These are phyloP conservation scores for Dactylonectria macrodidyma DNA, from an alignment of 2,329 filamentous ascomycete genomes.

Conservation along the genomic window DNA sequence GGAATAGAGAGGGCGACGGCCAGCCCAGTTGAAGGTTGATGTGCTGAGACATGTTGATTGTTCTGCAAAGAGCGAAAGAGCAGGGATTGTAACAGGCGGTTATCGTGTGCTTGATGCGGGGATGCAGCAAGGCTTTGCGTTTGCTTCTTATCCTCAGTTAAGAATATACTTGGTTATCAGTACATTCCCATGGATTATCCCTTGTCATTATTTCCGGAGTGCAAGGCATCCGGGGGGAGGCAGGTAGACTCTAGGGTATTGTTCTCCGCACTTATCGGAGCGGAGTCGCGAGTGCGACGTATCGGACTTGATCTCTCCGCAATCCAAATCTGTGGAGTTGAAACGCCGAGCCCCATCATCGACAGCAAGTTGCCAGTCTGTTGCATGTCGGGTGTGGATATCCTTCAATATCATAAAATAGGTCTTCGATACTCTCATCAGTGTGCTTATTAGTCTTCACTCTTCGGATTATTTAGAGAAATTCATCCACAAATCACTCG, in stretches of 20 bases:
- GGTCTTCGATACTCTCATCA: neutral
- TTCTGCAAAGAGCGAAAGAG: neutral
- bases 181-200: neutral
- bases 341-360: slow-evolving; percentile 1
- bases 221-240: neutral
- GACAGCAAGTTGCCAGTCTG: neutral
- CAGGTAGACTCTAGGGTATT: neutral
- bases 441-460: neutral
- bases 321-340: slow-evolving; percentile 2
- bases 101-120: neutral
- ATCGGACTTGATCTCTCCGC: slow-evolving; percentile 3
- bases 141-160: neutral
- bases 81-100: neutral
- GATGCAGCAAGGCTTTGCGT: no score
- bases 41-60: neutral
- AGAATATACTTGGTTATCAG: neutral
- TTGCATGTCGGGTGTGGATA: neutral
- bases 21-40: slow-evolving; percentile 24
- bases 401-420: slow-evolving; percentile 4
- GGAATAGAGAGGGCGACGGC: slow-evolving; percentile 17
- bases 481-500: neutral
- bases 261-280: neutral
- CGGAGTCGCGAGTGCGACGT: slow-evolving; percentile 1
- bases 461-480: neutral
- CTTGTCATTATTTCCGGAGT: neutral